Base-by-base conservation (phyloP, 495 filamentous ascomycete genomes). In the Clavariopsis aquatica region DNA sequence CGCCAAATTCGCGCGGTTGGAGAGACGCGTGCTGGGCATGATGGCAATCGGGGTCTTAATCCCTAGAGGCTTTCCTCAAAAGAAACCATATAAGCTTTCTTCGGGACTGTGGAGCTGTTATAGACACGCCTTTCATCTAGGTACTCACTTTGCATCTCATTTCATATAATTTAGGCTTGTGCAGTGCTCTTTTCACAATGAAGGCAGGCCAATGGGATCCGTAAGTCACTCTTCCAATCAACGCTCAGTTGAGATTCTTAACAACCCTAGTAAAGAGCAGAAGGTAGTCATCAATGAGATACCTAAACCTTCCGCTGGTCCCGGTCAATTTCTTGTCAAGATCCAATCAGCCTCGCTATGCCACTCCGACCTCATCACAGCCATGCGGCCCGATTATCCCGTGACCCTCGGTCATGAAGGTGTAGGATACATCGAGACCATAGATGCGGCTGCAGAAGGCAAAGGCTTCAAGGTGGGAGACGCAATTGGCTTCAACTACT, bases 361-460 rank as follows among this genome's bases (percentile, higher is more conserved):
- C 62, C 76, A 78, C 62, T 73, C 70, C 1, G 76, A 78, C 34
- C 52, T 73, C 41, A 60, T 78, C 41, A 69, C 66, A 46, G 66
- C 65, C 3, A 67, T 71, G 46, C 58, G 61, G 28, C 64, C 72
- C 36, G 60, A 64, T n/a, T 27, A 64, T 28, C 43, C 60, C 24
- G 68, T 73, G 10, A 76, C 74, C 0, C 66, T 78, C 19, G 76
- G 76, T n/a, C 76, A 78, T 54, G 76, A 78, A 61, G 75, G 74
- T 7, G 74, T 75, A 0, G 76, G 76, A 15, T 68, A 72, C 60
- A 75, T 78, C 38, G 71, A 72, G 36, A 70, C 71, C 28, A 66
- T 78, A 23, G 72, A 75, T 56, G 38, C 72, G 0, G 62, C 47
- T 5, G 71, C 74, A 12, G 70, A 73, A 46, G 69, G 64, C 31